Base-by-base conservation (phyloP, 2,329 filamentous ascomycete genomes). In the Fusarium mexicanum region DNA sequence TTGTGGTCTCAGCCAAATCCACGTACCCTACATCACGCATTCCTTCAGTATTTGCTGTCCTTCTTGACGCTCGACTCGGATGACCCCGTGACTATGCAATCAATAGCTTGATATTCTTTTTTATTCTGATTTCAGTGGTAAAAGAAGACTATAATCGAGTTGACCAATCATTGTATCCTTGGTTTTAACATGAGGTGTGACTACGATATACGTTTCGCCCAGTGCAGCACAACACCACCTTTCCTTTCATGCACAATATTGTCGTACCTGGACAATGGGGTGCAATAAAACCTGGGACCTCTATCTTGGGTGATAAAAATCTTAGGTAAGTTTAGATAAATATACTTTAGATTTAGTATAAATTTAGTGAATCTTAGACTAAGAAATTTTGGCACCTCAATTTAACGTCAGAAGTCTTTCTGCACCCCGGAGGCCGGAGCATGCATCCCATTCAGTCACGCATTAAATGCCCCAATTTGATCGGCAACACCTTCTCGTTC, bases 141-240 rank as follows among this genome's bases (percentile, higher is more conserved):
- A 6, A 18, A 35, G 6, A 7, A 24, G 11, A 20, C 7, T 18
- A 14, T 10, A 14, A 4, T 2, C 1, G 5, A 14, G n/a, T 3
- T 35, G 6, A 20, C 6, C 6, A 11, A n/a, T 13, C 2, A 11
- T 35, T 51, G 8, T 35, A 9, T 5, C 2, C 2, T 10, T 13
- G 7, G 11, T 13, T 8, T 50, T n/a, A 20, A 12, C 3, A 35
- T 20, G 48, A 24, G 17, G 13, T 14, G 6, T 6, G 1, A 35
- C 2, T 2, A 16, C 7, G 0, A 35, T 9, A 3, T 0, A 17
- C 8, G 16, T 35, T 2, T 35, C 16, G 8, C 14, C 14, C 33
- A 35, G 33, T 14, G 33, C 14, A 35, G 33, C 14, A n/a, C 20
- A 18, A 4, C 35, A 41, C 11, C 10, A 20, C 4, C 18, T 3